Evolutionary conservation across 2,329 filamentous ascomycete species (phyloP).

Genomic region (Venturia pyrina): DNA sequence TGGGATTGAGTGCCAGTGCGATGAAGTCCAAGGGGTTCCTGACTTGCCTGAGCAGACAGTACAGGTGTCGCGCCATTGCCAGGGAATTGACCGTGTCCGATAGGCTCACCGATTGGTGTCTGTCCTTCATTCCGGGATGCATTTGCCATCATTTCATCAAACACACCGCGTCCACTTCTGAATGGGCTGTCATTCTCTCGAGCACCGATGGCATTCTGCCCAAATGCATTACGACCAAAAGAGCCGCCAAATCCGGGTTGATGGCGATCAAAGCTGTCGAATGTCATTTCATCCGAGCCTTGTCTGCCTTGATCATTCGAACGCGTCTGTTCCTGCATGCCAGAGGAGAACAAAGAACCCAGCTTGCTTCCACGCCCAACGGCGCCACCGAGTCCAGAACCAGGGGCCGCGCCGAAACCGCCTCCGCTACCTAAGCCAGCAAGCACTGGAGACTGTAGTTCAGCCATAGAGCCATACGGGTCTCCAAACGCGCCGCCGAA

Average conservation of each 20-base stretch:
- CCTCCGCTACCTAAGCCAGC: slow-evolving; percentile 50
- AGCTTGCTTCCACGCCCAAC: slow-evolving; percentile 72
- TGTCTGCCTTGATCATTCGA: slow-evolving; percentile 32
- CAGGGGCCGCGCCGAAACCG: slow-evolving; percentile 54
- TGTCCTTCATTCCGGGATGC: slow-evolving; percentile 5
- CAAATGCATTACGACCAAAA: slow-evolving; percentile 54
- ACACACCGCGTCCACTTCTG: slow-evolving; percentile 26
- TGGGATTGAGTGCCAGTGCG: slow-evolving; percentile 20
- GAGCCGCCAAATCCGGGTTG: slow-evolving; percentile 46
- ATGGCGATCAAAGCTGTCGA: slow-evolving; percentile 25
- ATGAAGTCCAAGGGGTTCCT: slow-evolving; percentile 5
- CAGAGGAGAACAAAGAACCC: slow-evolving; percentile 74
- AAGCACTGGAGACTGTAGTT: slow-evolving; percentile 66
- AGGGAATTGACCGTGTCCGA: neutral
- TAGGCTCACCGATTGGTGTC: slow-evolving; percentile 5
- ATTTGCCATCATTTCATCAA: slow-evolving; percentile 29
- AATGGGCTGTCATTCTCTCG: slow-evolving; percentile 32
- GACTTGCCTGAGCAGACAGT: slow-evolving; percentile 2
- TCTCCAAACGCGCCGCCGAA: slow-evolving; percentile 44
- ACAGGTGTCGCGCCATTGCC: slow-evolving; percentile 4
- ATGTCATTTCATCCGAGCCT: slow-evolving; percentile 48
- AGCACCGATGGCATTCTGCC: slow-evolving; percentile 22
- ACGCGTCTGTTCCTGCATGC: slow-evolving; percentile 89
- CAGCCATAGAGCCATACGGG: slow-evolving; percentile 66
- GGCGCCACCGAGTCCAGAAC: slow-evolving; percentile 46